Conservation (phyloP, 176 grass and related monocot genomes). For the Metroxylon sagu region DNA sequence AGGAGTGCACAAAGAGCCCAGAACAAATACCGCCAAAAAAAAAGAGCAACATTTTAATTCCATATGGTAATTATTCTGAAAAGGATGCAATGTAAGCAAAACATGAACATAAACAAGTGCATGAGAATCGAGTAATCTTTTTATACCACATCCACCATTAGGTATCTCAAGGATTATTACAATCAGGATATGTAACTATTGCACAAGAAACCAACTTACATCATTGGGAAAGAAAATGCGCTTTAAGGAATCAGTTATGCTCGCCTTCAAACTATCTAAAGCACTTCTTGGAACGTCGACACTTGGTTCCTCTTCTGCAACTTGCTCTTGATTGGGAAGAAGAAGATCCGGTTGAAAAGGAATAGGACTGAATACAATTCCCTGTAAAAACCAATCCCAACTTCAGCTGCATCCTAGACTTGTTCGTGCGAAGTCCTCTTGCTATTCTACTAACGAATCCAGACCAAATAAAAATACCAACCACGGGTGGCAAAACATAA, state of each 20-base stretch:
- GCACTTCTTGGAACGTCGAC: constrained; percentile 8
- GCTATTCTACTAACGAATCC: too few relatives aligned
- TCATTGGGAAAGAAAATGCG: constrained; percentile 45
- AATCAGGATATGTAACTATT: not conserved
- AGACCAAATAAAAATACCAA: too few relatives aligned
- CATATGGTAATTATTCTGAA: too few relatives aligned
- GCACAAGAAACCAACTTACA: constrained; percentile 28
- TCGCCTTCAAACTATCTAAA: constrained; percentile 30
- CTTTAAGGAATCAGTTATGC: constrained; percentile 44
- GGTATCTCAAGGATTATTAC: not conserved
- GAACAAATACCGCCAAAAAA: too few relatives aligned
- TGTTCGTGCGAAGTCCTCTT: too few relatives aligned
- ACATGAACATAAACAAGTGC: too few relatives aligned
- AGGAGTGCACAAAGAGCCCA: too few relatives aligned
- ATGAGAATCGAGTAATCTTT: not conserved
- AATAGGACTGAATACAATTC: constrained; percentile 71
- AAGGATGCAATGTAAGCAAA: too few relatives aligned
- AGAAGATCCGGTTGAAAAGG: constrained; percentile 58
- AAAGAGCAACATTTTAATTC: too few relatives aligned
- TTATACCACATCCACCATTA: not conserved
- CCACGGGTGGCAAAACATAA: too few relatives aligned
- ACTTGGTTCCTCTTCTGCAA: constrained; percentile 20
- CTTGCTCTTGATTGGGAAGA: constrained; percentile 19
- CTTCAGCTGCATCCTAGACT: not conserved
- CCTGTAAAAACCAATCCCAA: constrained; percentile 33